Evolutionary conservation across 2,329 filamentous ascomycete species (phyloP), one percentile per base, ranked within the genome.

Genomic region (Orbilia javanica): DNA sequence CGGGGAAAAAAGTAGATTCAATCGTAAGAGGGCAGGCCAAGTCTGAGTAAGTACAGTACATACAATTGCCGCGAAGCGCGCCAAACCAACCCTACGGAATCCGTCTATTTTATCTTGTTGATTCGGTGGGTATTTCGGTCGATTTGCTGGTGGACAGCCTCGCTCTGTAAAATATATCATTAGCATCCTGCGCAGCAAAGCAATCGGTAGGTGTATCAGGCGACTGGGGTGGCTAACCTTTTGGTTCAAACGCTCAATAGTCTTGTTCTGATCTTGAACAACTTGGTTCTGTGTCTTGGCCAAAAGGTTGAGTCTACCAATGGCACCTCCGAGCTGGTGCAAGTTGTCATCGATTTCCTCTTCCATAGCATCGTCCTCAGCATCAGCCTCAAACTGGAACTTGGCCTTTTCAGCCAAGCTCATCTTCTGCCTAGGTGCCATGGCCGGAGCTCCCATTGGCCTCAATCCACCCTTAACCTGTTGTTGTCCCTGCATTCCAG

Each of bases 61-160:
- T 60, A 70, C 53, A 70, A 25, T 52, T 2, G 8, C n/a, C 2
- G 42, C 20, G 13, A n/a, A n/a, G 15, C 39, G 34, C 34, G 4
- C 25, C 31, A 27, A 11, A 20, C 42, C 42, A 10, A 20, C 13
- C 48, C 27, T 29, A 22, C 48, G 46, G 31, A 66, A 39, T 13
- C 25, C 31, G 15, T 68, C 79, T 85, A 87, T 79, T 85, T 84
- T 80, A 91, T 90, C 62, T 90, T 88, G 82, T 91, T 89, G 83
- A 94, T 83, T 81, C 89, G 88, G 82, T 91, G 89, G 80, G 91
- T 88, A 86, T 94, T 94, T 88, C 93, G 90, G 74, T 90, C 89
- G 82, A 95, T 92, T 82, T 92, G 89, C 80, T 95, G 92, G 84
- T 94, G 92, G 81, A 97, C 92, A 81, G 87, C 88, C 83, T 97